phyloP scores from a whole-genome alignment of 305 asterid genomes.

The Fraxinus paxiana region DNA sequence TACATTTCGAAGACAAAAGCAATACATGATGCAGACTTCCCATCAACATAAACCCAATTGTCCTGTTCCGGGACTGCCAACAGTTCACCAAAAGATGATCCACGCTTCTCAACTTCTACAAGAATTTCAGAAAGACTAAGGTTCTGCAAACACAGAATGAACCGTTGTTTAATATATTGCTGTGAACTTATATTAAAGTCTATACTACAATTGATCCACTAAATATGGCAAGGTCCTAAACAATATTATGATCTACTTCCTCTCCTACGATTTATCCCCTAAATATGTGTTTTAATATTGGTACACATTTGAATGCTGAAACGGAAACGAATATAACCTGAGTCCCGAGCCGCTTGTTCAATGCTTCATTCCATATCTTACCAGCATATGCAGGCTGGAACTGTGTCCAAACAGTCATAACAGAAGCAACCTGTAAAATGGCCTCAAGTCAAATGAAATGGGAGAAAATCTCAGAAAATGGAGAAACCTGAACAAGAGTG shows the following conservation, averaged over 20 bases:
- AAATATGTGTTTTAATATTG: not conserved
- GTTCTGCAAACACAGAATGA: constrained; percentile 43
- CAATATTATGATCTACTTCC: not conserved
- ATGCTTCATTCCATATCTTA: constrained; percentile 86
- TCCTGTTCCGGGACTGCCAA: constrained; percentile 85
- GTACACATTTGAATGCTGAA: not conserved
- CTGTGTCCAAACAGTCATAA: constrained; percentile 89
- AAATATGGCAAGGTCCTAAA: not conserved
- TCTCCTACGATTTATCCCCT: not conserved
- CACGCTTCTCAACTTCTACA: constrained; percentile 85
- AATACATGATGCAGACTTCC: constrained; percentile 86
- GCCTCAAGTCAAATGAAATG: constrained; percentile 5
- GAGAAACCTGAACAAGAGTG: not conserved
- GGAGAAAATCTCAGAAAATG: not conserved
- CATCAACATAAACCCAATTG: constrained; percentile 77
- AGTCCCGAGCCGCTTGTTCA: constrained; percentile 89
- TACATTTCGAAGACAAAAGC: constrained; percentile 83
- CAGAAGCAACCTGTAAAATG: constrained; percentile 75
- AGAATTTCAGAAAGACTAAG: constrained; percentile 73
- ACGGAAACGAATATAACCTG: constrained; percentile 41
- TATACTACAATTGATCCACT: not conserved
- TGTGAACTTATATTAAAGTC: not conserved
- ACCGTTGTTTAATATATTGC: not conserved
- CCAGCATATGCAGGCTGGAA: constrained; percentile 79
- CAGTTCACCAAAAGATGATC: constrained; percentile 79